These are phyloP conservation scores for Radiomyces spectabilis DNA, from an alignment of 192 early-diverging fungal species.

Conservation along the genomic window DNA sequence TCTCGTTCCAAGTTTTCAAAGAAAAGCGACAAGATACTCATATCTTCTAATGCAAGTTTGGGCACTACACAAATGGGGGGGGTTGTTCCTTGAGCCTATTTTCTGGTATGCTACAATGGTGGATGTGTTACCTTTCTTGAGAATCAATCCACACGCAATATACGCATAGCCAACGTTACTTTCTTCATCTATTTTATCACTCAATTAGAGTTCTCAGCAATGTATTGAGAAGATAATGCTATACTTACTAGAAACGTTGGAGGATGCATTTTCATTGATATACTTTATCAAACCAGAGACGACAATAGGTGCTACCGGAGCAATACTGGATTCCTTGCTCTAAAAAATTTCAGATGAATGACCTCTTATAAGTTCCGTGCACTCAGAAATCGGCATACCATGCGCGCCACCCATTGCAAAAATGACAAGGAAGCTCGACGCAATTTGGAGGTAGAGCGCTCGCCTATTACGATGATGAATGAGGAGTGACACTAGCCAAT, in stretches of 20 bases:
- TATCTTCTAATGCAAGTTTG: conserved; percentile 51
- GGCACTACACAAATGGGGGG: conserved; percentile 42
- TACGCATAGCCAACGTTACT: conserved; percentile 76
- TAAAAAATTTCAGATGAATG: conserved; percentile 2
- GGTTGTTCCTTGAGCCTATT: neutral
- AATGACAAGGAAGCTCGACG: conserved; percentile 71
- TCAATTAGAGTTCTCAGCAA: too few species aligned
- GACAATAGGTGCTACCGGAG: conserved; percentile 56
- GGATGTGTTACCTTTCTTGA: conserved; percentile 49
- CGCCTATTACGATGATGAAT: conserved; percentile 33
- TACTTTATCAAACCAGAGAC: conserved; percentile 65
- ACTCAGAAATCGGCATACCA: conserved; percentile 40
- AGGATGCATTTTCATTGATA: conserved; percentile 36
- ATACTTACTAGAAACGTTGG: too few species aligned
- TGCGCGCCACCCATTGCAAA: conserved; percentile 83
- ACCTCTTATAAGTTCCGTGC: too few species aligned
- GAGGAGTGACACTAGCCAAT: neutral
- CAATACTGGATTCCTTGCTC: conserved; percentile 41
- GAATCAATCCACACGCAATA: conserved; percentile 72
- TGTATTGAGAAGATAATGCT: too few species aligned
- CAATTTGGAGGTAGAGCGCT: conserved; percentile 57
- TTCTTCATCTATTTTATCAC: conserved; percentile 57
- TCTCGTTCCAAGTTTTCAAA: conserved; percentile 64
- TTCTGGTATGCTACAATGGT: too few species aligned
- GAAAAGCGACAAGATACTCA: conserved; percentile 52